Evolutionary conservation across 1,139 yeast species (phyloP).

Genomic region (Diutina ranongensis): DNA sequence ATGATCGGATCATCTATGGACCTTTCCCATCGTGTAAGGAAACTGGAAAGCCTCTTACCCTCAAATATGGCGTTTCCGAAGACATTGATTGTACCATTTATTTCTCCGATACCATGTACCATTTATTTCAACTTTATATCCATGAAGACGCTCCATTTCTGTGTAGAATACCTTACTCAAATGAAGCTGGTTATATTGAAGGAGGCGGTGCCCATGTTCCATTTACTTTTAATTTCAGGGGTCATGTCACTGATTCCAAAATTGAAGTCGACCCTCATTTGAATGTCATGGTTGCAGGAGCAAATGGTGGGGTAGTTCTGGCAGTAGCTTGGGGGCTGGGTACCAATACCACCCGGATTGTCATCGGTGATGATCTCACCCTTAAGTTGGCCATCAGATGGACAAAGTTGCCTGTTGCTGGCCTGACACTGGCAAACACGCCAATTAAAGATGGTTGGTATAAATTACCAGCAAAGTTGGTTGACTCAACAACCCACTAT

Average conservation of each 20-base stretch:
- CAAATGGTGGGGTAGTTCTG: constrained; percentile 35
- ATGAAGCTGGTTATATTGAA: constrained; percentile 29
- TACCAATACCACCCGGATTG: constrained; percentile 45
- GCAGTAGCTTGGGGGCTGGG: constrained; percentile 57
- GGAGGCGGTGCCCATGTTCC: constrained; percentile 48
- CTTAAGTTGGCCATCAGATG: constrained; percentile 51
- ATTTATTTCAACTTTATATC: constrained; percentile 59
- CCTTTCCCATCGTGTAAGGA: constrained; percentile 57
- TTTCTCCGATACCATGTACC: constrained; percentile 58
- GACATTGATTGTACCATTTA: constrained; percentile 50
- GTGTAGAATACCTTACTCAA: constrained; percentile 47
- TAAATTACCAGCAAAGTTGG: constrained; percentile 21
- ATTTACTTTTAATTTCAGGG: constrained; percentile 53
- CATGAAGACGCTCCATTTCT: constrained; percentile 73
- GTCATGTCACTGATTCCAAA: constrained; percentile 58
- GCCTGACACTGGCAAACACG: constrained; percentile 10
- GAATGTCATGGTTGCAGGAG: constrained; percentile 42
- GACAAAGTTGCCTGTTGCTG: constrained; percentile 23
- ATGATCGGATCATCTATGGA: constrained; percentile 44
- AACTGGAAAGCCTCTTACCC: constrained; percentile 44
- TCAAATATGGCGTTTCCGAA: constrained; percentile 42
- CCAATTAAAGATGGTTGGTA: constrained; percentile 35
- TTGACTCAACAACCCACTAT: constrained; percentile 17
- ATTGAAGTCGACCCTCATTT: constrained; percentile 52
- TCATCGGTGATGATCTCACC: constrained; percentile 55